Percentiles rank a stretch among this genome's conserved stretches.
phyloP scores from a whole-genome alignment of 306 rosid genomes.

The Fragaria iinumae region DNA sequence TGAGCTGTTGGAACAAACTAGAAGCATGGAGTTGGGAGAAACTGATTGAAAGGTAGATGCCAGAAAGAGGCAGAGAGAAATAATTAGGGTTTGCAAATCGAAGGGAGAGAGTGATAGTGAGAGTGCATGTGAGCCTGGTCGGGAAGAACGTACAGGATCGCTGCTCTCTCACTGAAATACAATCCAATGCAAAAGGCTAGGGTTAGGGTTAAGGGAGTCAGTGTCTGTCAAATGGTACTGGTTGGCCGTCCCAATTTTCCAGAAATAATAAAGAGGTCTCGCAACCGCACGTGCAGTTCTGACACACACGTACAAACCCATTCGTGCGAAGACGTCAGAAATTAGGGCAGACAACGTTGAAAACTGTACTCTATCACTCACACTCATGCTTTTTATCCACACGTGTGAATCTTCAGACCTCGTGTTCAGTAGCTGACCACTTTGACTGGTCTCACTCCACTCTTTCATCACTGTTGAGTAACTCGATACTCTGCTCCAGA shows the following conservation, averaged over 20 bases:
- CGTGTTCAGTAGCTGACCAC: conserved; percentile 28
- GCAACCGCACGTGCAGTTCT: conserved; percentile 34
- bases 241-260: neutral
- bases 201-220: conserved; percentile 16
- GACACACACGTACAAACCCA: conserved; percentile 21
- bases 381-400: conserved; percentile 9
- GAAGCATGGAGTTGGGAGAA: neutral
- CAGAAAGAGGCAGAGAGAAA: neutral
- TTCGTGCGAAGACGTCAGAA: conserved; percentile 28
- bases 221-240: neutral
- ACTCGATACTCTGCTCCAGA: neutral
- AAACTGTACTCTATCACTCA: conserved; percentile 7
- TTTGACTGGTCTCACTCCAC: conserved; percentile 13
- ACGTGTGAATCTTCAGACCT: conserved; percentile 34
- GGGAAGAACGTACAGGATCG: neutral
- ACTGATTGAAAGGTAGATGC: neutral
- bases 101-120: neutral
- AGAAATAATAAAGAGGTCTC: neutral
- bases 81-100: neutral
- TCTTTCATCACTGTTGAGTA: neutral
- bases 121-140: conserved; percentile 26
- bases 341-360: conserved; percentile 12
- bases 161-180: neutral
- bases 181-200: neutral
- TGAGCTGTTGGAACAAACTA: neutral